Evolutionary conservation across 441 rosid genomes (phyloP), one percentile per base, ranked within the genome.

Genomic region (Jatropha podagrica): DNA sequence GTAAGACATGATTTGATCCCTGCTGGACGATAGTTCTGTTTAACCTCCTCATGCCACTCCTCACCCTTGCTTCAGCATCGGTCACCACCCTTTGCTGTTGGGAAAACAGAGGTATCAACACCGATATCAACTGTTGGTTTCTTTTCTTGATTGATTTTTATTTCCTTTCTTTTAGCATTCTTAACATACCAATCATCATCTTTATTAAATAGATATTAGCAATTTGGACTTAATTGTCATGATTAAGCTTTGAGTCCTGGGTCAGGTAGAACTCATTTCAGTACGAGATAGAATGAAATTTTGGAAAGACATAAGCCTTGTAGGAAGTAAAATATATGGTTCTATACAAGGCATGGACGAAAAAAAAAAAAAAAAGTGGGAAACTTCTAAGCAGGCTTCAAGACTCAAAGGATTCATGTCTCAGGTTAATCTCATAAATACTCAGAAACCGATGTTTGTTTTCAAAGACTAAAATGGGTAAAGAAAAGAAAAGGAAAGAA

Each of bases 1-100:
- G 85, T 74, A 80, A 77, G 62, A 80, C 48, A 52, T 83, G 81
- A 65, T 80, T 83, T 37, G 81, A 83, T 74, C 68, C 72, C 60
- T 72, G 77, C 41, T 75, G 78, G 37, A 37, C 37, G 12, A 80
- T 65, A 11, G 81, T 63, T 23, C 70, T 65, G 62, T 72, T 82
- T 80, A 82, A 74, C 78, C 69, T 82, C 70, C 70, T 76, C 85
- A 82, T 73, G 40, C 85, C 78, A 38, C 63, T 76, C 78, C 40
- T 79, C 14, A 79, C 76, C 56, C 85, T 78, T n/a, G 74, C 52
- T 73, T 82, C 76, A 27, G 85, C 85, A 54, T 71, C 65, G 71
- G 68, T 76, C 85, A 76, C 42, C 23, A 77, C 67, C 58, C 17
- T 66, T 80, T 83, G 69, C 82, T 76, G 85, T 13, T 68, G 17